Evolutionary conservation across 352 stramenopile genomes (phyloP), one percentile per base, ranked within the genome.

Genomic region (Thraustotheca clavata): DNA sequence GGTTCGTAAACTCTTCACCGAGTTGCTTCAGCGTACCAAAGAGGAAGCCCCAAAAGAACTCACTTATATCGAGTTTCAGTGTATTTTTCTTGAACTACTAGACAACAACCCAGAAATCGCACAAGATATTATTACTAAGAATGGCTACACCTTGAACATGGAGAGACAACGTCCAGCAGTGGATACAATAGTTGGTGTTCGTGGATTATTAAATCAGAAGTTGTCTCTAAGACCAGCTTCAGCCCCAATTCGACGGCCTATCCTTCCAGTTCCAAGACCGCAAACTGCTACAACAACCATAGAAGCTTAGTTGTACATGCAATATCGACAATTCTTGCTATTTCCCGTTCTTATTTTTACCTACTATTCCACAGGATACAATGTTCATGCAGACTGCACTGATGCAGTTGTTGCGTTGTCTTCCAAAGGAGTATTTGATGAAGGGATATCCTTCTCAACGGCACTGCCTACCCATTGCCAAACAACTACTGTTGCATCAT

Each of bases 71-170:
- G 50, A 60, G 16, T 60, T 60, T 43, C n/a, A 48, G 22, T 34
- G 6, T n/a, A 46, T 12, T 6, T 60, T 60, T 41, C 26, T 48
- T 3, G 6, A 5, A 6, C 14, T 60, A 20, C 11, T 60, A 38
- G n/a, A 18, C 1, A 60, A 34, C 16, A 29, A 41, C 2, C 50
- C 50, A 20, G 14, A 43, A 38, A 9, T 60, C 33, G 50, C 50
- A 4, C 50, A 38, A 14, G 26, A 60, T 4, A 16, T 60, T 3
- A 43, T 60, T 18, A 60, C 50, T 2, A 4, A n/a, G 1, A 34
- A 60, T 22, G 50, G 50, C 24, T 60, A 46, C 50, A 60, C 50
- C 20, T 29, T 60, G n/a, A 60, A 60, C 50, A 20, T 60, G n/a
- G 50, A 60, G 18, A 50, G 32, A 50, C 16, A 16, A 16, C 48